Conservation (phyloP, 176 grass and related monocot genomes). For the Hordeum marinum region DNA sequence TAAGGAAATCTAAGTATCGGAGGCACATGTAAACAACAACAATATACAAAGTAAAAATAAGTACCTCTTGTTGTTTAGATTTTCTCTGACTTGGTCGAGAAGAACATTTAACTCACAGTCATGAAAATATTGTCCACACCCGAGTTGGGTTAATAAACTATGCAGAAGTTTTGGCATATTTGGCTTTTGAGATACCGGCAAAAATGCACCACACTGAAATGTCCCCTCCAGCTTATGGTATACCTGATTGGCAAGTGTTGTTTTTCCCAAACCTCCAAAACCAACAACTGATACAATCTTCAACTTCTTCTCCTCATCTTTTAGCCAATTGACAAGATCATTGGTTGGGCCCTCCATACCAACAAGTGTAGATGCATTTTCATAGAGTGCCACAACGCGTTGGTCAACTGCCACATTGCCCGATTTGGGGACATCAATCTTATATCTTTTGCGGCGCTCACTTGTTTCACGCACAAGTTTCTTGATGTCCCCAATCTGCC, state of each 20-base stretch:
- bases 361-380: too few relatives aligned
- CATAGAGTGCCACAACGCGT: neutral
- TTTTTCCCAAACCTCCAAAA: neutral
- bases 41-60: neutral
- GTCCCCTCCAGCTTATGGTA: neutral
- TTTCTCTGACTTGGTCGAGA: neutral
- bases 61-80: neutral
- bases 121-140: neutral
- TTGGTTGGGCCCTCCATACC: too few relatives aligned
- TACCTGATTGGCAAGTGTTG: constrained; percentile 6
- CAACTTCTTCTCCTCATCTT: neutral
- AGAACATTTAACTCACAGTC: neutral
- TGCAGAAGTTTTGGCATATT: neutral
- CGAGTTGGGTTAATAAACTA: neutral
- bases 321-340: too few relatives aligned
- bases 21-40: neutral
- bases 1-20: neutral
- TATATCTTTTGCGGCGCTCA: neutral
- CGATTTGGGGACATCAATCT: neutral
- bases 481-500: neutral
- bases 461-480: neutral
- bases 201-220: neutral
- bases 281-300: neutral
- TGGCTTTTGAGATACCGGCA: neutral
- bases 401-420: neutral